Evolutionary conservation across 257 asterid species (phyloP).

Genomic region (Euphrasia confusa): DNA sequence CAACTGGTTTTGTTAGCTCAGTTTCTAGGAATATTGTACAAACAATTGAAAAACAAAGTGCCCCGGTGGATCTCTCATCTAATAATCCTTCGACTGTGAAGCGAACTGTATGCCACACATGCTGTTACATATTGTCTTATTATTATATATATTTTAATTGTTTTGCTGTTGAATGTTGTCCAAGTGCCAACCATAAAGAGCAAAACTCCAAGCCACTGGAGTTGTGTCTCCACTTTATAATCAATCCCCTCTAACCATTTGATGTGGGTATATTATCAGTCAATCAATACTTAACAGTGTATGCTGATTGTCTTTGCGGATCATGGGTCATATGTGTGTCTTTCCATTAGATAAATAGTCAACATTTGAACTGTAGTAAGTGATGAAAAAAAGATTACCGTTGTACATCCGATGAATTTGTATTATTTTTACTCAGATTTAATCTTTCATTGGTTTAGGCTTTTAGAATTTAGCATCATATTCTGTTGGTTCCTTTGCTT

Average conservation of each 20-base stretch:
- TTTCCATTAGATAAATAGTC: too few relatives aligned
- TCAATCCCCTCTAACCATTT: background rate
- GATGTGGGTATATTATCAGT: background rate
- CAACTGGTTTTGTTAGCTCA: slow-evolving; percentile 32
- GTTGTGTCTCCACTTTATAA: background rate
- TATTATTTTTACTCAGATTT: background rate
- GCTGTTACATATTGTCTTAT: slow-evolving; percentile 9
- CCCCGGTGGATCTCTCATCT: slow-evolving; percentile 33
- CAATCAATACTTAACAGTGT: background rate
- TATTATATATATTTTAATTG: background rate
- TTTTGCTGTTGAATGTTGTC: slow-evolving; percentile 1
- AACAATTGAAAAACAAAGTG: slow-evolving; percentile 25
- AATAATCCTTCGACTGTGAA: slow-evolving; percentile 36
- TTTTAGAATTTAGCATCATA: background rate
- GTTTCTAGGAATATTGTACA: slow-evolving; percentile 24
- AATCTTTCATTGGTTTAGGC: background rate
- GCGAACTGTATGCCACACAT: slow-evolving; percentile 46
- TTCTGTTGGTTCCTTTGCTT: background rate
- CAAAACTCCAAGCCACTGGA: background rate
- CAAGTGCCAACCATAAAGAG: background rate
- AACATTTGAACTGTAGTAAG: background rate
- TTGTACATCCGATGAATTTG: background rate
- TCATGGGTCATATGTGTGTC: background rate
- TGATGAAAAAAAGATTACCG: background rate
- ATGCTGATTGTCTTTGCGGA: background rate